Evolutionary conservation across 257 asterid genomes (phyloP).

Genomic region (Nicotiana attenuata): DNA sequence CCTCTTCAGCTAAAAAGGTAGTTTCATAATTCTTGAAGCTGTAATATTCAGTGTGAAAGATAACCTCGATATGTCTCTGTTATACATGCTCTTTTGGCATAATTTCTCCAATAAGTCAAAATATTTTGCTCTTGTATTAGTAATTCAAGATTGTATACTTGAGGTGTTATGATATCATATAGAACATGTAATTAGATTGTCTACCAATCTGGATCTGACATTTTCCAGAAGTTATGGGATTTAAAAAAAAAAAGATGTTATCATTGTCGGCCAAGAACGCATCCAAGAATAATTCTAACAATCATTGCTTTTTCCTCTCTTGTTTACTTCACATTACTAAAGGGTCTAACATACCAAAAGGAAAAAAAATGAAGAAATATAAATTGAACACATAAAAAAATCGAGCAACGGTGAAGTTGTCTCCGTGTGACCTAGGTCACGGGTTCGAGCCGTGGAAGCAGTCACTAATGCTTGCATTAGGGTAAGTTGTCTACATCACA

Average conservation of each 20-base stretch:
- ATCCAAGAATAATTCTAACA: neutral
- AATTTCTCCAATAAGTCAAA: neutral
- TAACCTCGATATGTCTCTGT: neutral
- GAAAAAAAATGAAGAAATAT: neutral
- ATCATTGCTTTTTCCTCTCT: neutral
- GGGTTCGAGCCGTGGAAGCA: no score
- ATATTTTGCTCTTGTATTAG: neutral
- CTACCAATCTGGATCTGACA: neutral
- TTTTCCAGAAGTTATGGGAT: constrained; percentile 1
- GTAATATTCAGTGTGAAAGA: neutral
- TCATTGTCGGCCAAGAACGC: neutral
- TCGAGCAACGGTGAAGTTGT: neutral
- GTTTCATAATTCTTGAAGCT: constrained; percentile 4
- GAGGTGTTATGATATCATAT: neutral
- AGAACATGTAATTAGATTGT: neutral
- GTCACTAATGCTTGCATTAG: no score
- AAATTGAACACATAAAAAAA: neutral
- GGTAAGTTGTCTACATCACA: no score
- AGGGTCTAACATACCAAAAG: neutral
- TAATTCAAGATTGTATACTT: neutral
- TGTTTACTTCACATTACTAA: neutral
- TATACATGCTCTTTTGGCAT: neutral
- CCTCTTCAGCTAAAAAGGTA: constrained; percentile 84
- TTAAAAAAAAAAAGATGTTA: neutral
- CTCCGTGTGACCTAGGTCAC: no score